Percentiles rank a stretch among this genome's conserved stretches.
Evolutionary conservation across 2,329 filamentous ascomycete genomes (phyloP).

Genomic region (Magnaporthiopsis incrustans): DNA sequence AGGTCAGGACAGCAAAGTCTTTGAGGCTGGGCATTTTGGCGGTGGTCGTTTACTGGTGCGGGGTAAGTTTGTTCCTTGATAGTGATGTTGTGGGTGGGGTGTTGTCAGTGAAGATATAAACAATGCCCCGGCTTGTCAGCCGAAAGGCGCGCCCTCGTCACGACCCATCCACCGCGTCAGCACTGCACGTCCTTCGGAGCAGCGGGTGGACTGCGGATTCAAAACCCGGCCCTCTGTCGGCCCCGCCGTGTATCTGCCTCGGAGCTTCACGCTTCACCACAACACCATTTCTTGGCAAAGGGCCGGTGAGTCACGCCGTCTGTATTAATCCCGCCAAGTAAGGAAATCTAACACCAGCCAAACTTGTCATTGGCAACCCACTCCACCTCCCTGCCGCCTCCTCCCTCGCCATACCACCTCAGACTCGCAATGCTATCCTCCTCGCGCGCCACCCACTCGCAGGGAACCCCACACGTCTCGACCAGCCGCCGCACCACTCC

Average conservation of each 20-base stretch:
- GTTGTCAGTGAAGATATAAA: too few species aligned
- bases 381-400: conserved; percentile 44
- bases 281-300: too few species aligned
- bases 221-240: conserved; percentile 44
- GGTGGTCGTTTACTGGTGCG: background rate
- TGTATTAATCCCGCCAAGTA: background rate
- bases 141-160: too few species aligned
- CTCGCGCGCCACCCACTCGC: conserved; percentile 48
- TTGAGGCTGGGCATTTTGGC: conserved; percentile 10
- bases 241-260: too few species aligned
- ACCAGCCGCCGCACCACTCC: conserved; percentile 41
- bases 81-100: too few species aligned
- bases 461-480: conserved; percentile 37
- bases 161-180: too few species aligned
- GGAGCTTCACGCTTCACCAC: too few species aligned
- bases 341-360: conserved; percentile 61
- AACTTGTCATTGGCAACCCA: conserved; percentile 75
- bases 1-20: conserved; percentile 44
- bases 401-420: conserved; percentile 53
- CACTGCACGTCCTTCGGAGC: too few species aligned
- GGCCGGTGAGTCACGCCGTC: too few species aligned
- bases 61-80: background rate
- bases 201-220: conserved; percentile 13
- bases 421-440: conserved; percentile 62
- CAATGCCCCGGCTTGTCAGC: too few species aligned